Evolutionary conservation across 2,329 filamentous ascomycete genomes (phyloP).

Genomic region (Elsinoe necatrix): DNA sequence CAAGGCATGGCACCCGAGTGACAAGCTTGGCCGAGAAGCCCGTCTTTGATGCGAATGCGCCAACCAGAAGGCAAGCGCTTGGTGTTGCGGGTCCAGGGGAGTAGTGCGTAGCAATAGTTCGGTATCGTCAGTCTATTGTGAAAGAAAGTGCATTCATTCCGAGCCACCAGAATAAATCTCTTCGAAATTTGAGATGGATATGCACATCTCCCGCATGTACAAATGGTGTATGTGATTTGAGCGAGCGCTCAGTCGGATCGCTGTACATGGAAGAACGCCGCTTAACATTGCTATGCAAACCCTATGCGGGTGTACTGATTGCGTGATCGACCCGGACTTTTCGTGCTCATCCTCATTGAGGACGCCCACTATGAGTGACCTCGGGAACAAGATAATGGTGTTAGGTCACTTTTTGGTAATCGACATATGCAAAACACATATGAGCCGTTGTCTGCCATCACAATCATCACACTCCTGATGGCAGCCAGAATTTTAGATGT

Average conservation of each 20-base stretch:
- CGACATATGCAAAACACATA: neutral
- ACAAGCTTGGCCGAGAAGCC: conserved; percentile 64
- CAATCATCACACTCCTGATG: neutral
- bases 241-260: neutral
- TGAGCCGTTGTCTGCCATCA: neutral
- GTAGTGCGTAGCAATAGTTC: neutral
- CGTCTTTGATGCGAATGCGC: conserved; percentile 55
- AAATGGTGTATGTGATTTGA: neutral
- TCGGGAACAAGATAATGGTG: neutral
- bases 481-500: neutral
- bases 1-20: conserved; percentile 63
- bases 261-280: neutral
- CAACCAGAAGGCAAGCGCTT: conserved; percentile 57
- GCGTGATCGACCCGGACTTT: conserved; percentile 8
- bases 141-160: too few species aligned
- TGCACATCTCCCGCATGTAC: too few species aligned
- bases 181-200: too few species aligned
- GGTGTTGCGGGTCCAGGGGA: conserved; percentile 44
- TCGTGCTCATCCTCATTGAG: neutral
- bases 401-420: neutral
- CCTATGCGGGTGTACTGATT: neutral
- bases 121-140: too few species aligned
- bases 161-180: too few species aligned
- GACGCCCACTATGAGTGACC: neutral
- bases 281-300: neutral